Evolutionary conservation across 2,329 filamentous ascomycete genomes (phyloP), one percentile per base, ranked within the genome.

Genomic region (Fusarium nematophilum): DNA sequence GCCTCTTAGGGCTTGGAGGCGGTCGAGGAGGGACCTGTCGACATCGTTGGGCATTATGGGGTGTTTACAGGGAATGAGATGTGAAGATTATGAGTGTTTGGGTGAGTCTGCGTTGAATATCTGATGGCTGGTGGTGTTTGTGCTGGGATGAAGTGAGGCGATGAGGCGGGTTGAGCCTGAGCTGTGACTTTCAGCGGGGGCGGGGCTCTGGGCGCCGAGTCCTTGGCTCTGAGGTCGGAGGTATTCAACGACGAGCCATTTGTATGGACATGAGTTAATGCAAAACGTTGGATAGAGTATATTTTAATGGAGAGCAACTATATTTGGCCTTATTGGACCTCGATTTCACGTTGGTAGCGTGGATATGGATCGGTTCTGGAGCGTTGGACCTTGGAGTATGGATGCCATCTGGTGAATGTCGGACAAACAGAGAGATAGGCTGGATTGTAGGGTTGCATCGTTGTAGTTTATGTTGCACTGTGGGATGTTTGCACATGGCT

Each of bases 1-100:
- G 17, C 73, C 74, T 40, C 75, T 71, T 30, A 87, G 73, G 9
- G 84, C 84, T 45, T 84, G 83, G 25, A 87, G 75, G 25, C 84
- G 80, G 52, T 83, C 80, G 17, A 86, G 72, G 18, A 87, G 73
- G 15, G 78, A 79, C 56, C 74, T 78, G 62, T 85, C 83, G 25
- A 76, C 49, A 27, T 73, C 70, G 55, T 73, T 66, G 6, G 72
- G 66, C 75, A 77, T 77, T 26, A 0, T 15, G 43, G n/a, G 31
- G 53, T 7, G 29, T 31, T n/a, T 33, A n/a, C n/a, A n/a, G n/a
- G n/a, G n/a, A n/a, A n/a, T n/a, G n/a, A n/a, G n/a, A n/a, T n/a
- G 30, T 33, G 30, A 9, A n/a, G 13, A 13, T 9, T 13, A 33
- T 33, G 18, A 14, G 11, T n/a, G n/a, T n/a, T n/a, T 1, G 27